These are phyloP conservation scores for Mortierella polycephala DNA, from an alignment of 371 early-diverging fungal genomes.

Conservation along the genomic window DNA sequence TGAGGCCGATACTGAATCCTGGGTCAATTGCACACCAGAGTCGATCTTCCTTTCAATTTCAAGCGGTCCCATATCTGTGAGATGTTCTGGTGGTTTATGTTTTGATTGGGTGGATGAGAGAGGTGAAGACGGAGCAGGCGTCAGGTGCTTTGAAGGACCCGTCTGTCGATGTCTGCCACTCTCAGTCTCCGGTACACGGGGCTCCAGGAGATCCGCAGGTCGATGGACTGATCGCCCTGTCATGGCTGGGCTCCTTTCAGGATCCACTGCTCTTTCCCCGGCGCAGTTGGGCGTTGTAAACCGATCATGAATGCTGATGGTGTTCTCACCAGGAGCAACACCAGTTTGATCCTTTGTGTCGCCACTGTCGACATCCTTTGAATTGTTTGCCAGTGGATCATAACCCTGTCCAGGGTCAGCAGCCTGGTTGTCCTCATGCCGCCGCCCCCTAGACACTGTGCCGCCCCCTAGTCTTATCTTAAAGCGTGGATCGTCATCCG, in stretches of 20 bases:
- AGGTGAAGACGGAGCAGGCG: constrained; percentile 5
- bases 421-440: too few relatives aligned
- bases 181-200: not conserved
- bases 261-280: not conserved
- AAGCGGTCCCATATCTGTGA: constrained; percentile 38
- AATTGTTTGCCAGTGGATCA: too few relatives aligned
- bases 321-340: not conserved
- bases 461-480: too few relatives aligned
- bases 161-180: not conserved
- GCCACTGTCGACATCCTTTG: not conserved
- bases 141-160: not conserved
- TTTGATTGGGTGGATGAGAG: constrained; percentile 9
- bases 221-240: not conserved
- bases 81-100: constrained; percentile 21
- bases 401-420: too few relatives aligned
- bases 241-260: not conserved
- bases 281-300: not conserved
- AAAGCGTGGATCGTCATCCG: not conserved
- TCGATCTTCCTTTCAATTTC: constrained; percentile 20
- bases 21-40: constrained; percentile 19
- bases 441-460: too few relatives aligned
- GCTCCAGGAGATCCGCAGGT: not conserved
- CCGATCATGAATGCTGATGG: not conserved
- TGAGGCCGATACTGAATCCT: constrained; percentile 3
- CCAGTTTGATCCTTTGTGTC: not conserved